Conservation (phyloP, 2,329 filamentous ascomycete genomes). For the Aspergillus amoenus region DNA sequence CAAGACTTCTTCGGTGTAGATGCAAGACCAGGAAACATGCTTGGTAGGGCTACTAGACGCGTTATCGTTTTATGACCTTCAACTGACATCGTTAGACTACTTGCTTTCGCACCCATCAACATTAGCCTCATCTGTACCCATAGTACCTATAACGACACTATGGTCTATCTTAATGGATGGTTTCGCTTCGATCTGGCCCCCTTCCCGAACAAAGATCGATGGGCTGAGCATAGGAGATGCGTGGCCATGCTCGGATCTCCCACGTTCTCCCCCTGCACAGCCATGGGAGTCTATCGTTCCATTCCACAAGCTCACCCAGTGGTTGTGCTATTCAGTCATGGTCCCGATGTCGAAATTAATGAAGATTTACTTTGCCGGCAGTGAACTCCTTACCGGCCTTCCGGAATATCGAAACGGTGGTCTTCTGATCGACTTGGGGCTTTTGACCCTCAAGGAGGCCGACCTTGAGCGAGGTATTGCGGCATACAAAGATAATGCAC, state of each 20-base stretch:
- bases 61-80: conserved; percentile 1
- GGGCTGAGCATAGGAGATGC: conserved; percentile 87
- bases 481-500: conserved; percentile 68
- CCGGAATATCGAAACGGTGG: conserved; percentile 93
- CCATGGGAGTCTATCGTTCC: conserved; percentile 81
- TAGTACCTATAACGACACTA: conserved; percentile 80
- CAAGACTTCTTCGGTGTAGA: conserved; percentile 80
- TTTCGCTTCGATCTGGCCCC: conserved; percentile 83
- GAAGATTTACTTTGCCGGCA: conserved; percentile 75
- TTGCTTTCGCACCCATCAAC: conserved; percentile 90
- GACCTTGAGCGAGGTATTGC: conserved; percentile 70
- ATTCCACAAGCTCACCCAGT: conserved; percentile 93
- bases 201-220: conserved; percentile 81
- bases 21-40: conserved; percentile 87
- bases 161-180: conserved; percentile 91
- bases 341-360: conserved; percentile 82
- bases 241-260: conserved; percentile 86
- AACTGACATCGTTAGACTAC: conserved; percentile 62
- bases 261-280: conserved; percentile 62
- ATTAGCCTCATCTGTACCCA: conserved; percentile 81
- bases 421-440: conserved; percentile 78
- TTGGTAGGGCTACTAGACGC: conserved; percentile 61
- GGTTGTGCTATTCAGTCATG: conserved; percentile 93
- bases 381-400: conserved; percentile 79
- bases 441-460: conserved; percentile 71